Evolutionary conservation across 352 stramenopile genomes (phyloP), one percentile per base, ranked within the genome.

Genomic region (Pythium biforme): DNA sequence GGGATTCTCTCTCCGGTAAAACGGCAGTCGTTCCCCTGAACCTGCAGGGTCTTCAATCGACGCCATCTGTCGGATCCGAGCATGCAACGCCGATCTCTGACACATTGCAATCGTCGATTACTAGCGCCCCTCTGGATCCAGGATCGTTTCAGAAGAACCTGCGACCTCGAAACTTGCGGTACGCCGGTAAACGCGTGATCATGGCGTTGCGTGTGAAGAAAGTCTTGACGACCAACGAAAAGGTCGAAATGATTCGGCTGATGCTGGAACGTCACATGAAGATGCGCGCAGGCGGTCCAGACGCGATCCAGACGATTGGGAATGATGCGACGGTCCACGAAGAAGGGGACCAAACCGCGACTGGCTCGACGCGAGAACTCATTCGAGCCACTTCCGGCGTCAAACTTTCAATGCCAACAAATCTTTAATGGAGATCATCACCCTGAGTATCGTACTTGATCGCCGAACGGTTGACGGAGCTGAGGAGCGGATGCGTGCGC

Each of bases 111-210:
- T 29, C 52, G 4, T 27, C 53, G 29, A 27, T 48, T 47, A 26
- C n/a, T 54, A 37, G 37, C 40, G 19, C 19, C 20, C 34, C 10
- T 10, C 2, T 29, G 11, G 51, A 33, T 22, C 29, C 55, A 12
- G 41, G 19, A 20, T 4, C 14, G 6, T 10, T 23, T 34, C 41
- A 27, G 14, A 23, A 39, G 20, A 27, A 33, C 46, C 41, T 26
- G 22, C 47, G 41, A 11, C 56, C 55, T 3, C 82, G 77, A 53
- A 83, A 62, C 19, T 60, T 90, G 22, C 74, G 75, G 17, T 83
- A 83, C 34, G 79, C 76, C 29, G 81, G 74, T 23, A 88, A 89
- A 60, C 77, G 77, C 17, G 76, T 91, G 47, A 88, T 89, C 68
- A 88, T 88, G 76, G 63, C 66, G 27, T 58, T 91, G 25, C 79